Evolutionary conservation across 2,329 filamentous ascomycete genomes (phyloP).

Genomic region (Colletotrichum sp.): DNA sequence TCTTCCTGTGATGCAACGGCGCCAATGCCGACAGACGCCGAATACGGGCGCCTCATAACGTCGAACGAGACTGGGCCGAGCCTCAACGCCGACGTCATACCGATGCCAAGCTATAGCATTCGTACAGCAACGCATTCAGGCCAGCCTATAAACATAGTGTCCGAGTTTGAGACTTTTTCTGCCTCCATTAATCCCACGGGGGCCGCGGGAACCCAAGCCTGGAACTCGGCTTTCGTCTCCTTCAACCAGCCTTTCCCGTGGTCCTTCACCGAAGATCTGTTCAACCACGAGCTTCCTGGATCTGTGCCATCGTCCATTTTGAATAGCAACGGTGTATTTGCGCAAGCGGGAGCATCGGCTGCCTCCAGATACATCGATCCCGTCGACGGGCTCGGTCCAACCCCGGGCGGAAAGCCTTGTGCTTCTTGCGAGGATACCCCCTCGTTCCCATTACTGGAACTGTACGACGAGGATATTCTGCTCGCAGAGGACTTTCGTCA

Average conservation of each 20-base stretch:
- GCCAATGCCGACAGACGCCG: neutral
- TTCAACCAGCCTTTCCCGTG: neutral
- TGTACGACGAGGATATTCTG: neutral
- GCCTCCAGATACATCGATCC: neutral
- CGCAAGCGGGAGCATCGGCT: fast-evolving
- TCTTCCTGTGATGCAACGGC: neutral
- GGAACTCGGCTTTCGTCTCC: neutral
- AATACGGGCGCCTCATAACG: neutral
- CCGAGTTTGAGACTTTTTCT: neutral
- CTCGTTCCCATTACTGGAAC: neutral
- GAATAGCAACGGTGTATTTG: neutral
- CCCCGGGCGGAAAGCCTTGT: neutral
- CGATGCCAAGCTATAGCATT: neutral
- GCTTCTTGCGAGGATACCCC: neutral
- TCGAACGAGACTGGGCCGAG: fast-evolving
- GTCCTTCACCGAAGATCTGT: neutral
- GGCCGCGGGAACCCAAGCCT: fast-evolving
- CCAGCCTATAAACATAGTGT: fast-evolving
- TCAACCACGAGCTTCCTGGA: neutral
- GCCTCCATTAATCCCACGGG: neutral
- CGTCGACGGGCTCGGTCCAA: fast-evolving
- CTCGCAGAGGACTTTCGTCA: neutral
- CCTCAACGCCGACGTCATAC: neutral
- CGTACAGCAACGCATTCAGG: neutral
- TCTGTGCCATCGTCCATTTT: neutral